phyloP scores from a whole-genome alignment of 208 protist species.

The Crithidia expoeki region DNA sequence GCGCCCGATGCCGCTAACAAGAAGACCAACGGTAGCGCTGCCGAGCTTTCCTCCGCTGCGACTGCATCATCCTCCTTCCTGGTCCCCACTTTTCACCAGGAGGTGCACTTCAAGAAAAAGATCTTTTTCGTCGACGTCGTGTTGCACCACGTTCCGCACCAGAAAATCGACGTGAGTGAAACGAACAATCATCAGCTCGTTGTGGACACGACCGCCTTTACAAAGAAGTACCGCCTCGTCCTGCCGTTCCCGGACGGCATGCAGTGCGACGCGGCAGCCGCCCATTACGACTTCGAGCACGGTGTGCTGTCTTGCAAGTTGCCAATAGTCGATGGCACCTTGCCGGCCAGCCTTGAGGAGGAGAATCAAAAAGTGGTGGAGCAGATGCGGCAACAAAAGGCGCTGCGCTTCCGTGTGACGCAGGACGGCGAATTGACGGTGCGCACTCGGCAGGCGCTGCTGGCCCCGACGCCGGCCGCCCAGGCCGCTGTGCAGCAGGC shows the following conservation, averaged over 20 bases:
- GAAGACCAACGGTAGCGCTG: slow-evolving; percentile 7
- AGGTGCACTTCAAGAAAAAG: slow-evolving; percentile 87
- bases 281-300: slow-evolving; percentile 58
- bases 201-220: slow-evolving; percentile 78
- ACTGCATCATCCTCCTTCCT: slow-evolving; percentile 25
- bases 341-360: slow-evolving; percentile 50
- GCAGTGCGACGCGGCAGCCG: slow-evolving; percentile 47
- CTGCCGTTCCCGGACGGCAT: slow-evolving; percentile 77
- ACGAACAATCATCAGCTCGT: slow-evolving; percentile 57
- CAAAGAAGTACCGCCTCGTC: slow-evolving; percentile 82
- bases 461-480: slow-evolving; percentile 39
- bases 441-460: slow-evolving; percentile 69
- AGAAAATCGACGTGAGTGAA: slow-evolving; percentile 74
- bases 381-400: slow-evolving; percentile 58
- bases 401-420: slow-evolving; percentile 75
- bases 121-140: slow-evolving; percentile 75
- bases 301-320: slow-evolving; percentile 74
- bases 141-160: slow-evolving; percentile 77
- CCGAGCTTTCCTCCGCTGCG: slow-evolving; percentile 1
- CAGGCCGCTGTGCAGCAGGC: slow-evolving; percentile 28
- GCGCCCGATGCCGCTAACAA: background rate
- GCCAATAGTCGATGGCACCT: slow-evolving; percentile 62
- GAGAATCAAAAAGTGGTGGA: slow-evolving; percentile 59
- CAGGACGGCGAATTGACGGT: slow-evolving; percentile 81
- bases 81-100: slow-evolving; percentile 63